These are phyloP conservation scores for Penicillium sp. DNA, from an alignment of 2,329 filamentous ascomycete genomes.

Conservation along the genomic window DNA sequence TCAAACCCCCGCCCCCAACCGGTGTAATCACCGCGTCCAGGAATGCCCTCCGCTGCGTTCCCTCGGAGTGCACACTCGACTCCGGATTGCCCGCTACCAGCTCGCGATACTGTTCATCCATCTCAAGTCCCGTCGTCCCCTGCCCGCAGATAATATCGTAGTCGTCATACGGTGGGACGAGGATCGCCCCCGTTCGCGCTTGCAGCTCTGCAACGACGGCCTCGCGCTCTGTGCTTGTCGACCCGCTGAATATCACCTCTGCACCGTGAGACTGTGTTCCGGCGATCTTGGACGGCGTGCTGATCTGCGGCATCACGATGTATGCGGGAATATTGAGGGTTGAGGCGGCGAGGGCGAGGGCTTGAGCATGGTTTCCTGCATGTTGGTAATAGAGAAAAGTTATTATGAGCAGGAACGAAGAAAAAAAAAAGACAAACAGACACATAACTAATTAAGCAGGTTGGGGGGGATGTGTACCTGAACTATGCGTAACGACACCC, in stretches of 20 bases:
- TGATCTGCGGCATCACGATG: slow-evolving; percentile 92
- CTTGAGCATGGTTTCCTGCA: slow-evolving; percentile 91
- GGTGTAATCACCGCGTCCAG: slow-evolving; percentile 80
- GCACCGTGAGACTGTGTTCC: slow-evolving; percentile 81
- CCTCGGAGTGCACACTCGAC: slow-evolving; percentile 30
- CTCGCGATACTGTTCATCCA: slow-evolving; percentile 72
- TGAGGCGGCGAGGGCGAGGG: slow-evolving; percentile 81
- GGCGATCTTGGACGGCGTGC: slow-evolving; percentile 82
- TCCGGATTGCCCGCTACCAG: slow-evolving; percentile 49
- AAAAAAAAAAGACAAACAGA: no score
- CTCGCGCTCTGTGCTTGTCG: slow-evolving; percentile 80
- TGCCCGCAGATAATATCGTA: slow-evolving; percentile 90
- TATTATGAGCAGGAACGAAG: neutral
- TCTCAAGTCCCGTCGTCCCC: slow-evolving; percentile 84
- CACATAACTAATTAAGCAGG: no score
- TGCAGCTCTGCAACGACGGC: slow-evolving; percentile 73
- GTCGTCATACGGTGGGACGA: slow-evolving; percentile 92
- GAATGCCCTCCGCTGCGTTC: slow-evolving; percentile 2
- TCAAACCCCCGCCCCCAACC: slow-evolving; percentile 85
- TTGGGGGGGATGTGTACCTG: slow-evolving; percentile 59
- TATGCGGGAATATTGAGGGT: slow-evolving; percentile 76
- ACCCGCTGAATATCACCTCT: slow-evolving; percentile 78
- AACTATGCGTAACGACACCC: slow-evolving; percentile 89
- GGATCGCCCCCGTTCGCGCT: slow-evolving; percentile 71
- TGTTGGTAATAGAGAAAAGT: neutral